phyloP scores from a whole-genome alignment of 805 yeast species.

The Saccharomycopsis selenospora region DNA sequence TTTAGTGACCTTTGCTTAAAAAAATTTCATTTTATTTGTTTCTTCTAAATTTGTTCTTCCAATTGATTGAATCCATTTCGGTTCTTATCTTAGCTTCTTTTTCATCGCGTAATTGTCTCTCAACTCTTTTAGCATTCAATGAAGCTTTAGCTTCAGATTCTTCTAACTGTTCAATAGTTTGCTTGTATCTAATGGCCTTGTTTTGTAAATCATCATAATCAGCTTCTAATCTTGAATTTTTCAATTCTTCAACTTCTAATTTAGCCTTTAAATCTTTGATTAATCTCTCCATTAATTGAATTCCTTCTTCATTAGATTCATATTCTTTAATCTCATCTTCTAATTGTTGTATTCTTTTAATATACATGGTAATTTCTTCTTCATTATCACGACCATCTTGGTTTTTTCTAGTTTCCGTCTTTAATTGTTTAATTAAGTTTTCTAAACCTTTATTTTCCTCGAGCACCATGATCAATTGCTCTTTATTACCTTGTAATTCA shows the following conservation, averaged over 20 bases:
- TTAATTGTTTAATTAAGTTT: conserved; percentile 46
- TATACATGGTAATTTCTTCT: conserved; percentile 37
- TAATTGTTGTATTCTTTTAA: conserved; percentile 43
- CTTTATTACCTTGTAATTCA: conserved; percentile 35
- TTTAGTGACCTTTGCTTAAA: conserved; percentile 4
- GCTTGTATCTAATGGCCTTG: conserved; percentile 40
- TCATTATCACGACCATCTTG: conserved; percentile 29
- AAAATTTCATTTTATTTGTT: neutral
- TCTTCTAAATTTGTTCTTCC: conserved; percentile 32
- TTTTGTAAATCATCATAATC: conserved; percentile 52
- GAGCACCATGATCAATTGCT: conserved; percentile 45
- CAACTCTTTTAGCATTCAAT: conserved; percentile 38
- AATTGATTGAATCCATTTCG: conserved; percentile 51
- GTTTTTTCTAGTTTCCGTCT: conserved; percentile 42
- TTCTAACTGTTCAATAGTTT: conserved; percentile 37
- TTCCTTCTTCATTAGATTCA: conserved; percentile 43
- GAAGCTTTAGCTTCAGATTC: conserved; percentile 39
- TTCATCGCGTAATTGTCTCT: conserved; percentile 49
- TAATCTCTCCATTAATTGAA: conserved; percentile 48
- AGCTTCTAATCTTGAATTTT: conserved; percentile 46
- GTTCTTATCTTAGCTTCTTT: conserved; percentile 45
- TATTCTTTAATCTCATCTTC: conserved; percentile 44
- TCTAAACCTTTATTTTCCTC: conserved; percentile 65
- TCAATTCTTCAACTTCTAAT: conserved; percentile 43
- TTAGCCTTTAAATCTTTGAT: conserved; percentile 47